These are phyloP conservation scores for Saturnispora bothae DNA, from an alignment of 805 yeast species.

Conservation along the genomic window DNA sequence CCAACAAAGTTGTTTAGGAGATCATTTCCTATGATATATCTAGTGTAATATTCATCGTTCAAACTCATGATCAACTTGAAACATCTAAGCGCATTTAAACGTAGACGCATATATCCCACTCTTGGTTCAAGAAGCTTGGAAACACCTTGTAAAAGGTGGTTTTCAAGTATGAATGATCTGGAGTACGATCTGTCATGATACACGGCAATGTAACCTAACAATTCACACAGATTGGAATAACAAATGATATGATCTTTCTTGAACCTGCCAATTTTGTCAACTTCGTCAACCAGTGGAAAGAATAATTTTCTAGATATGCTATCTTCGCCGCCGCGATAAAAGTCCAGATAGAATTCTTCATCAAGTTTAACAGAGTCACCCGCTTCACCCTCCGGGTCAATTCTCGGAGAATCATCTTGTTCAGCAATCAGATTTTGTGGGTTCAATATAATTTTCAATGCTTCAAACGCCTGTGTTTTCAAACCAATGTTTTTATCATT, in stretches of 20 bases:
- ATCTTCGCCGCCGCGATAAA: constrained; percentile 34
- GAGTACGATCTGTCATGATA: constrained; percentile 52
- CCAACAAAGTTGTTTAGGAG: constrained; percentile 40
- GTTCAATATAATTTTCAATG: constrained; percentile 63
- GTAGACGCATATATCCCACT: constrained; percentile 37
- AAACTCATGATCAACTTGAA: constrained; percentile 50
- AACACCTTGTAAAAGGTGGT: constrained; percentile 47
- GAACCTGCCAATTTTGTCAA: constrained; percentile 7
- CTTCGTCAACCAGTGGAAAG: constrained; percentile 17
- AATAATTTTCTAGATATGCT: constrained; percentile 28
- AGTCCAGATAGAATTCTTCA: constrained; percentile 39
- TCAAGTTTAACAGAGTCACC: constrained; percentile 26
- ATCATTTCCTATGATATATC: constrained; percentile 45
- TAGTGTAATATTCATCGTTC: constrained; percentile 52
- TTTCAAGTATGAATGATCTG: constrained; percentile 52
- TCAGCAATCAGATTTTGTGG: constrained; percentile 26
- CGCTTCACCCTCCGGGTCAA: constrained; percentile 19
- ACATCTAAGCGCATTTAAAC: constrained; percentile 61
- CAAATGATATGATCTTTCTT: constrained; percentile 7
- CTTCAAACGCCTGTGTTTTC: constrained; percentile 76
- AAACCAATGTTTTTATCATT: constrained; percentile 61
- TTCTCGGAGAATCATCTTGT: constrained; percentile 13
- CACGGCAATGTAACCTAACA: constrained; percentile 54
- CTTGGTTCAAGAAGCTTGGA: constrained; percentile 34
- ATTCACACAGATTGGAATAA: constrained; percentile 45